Evolutionary conservation across 345 rosid species (phyloP).

Genomic region (Eutrema heterophyllum): DNA sequence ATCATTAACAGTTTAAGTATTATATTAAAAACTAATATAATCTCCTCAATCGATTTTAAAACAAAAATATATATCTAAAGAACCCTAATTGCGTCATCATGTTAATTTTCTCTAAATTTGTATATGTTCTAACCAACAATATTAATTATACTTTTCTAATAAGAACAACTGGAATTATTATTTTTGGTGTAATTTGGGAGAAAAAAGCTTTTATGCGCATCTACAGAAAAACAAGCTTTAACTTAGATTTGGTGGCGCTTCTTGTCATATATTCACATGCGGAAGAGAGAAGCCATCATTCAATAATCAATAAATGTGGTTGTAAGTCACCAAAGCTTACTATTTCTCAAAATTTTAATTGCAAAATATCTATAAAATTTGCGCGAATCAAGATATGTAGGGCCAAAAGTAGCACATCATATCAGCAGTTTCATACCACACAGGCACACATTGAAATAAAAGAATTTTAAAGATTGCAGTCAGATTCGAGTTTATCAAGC

Average conservation of each 20-base stretch:
- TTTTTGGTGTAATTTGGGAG: not conserved
- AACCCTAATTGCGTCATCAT: too few species aligned
- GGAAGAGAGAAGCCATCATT: not conserved
- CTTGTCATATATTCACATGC: constrained; percentile 29
- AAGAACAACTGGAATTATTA: not conserved
- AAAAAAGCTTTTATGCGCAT: not conserved
- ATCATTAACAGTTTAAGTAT: too few species aligned
- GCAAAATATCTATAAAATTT: not conserved
- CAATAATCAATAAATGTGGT: constrained; percentile 22
- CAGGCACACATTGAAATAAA: constrained; percentile 11
- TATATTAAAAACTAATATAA: too few species aligned
- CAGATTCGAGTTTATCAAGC: constrained; percentile 29
- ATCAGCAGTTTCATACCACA: constrained; percentile 27
- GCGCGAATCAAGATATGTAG: constrained; percentile 30
- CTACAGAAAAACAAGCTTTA: constrained; percentile 4
- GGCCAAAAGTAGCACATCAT: constrained; percentile 20
- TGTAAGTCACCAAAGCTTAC: constrained; percentile 1
- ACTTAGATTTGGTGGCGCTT: constrained; percentile 31
- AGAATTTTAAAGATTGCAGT: not conserved
- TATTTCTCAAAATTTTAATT: not conserved
- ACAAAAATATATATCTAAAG: too few species aligned
- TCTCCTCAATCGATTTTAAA: too few species aligned
- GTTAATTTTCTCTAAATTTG: not conserved
- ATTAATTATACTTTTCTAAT: not conserved
- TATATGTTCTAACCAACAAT: not conserved